Base-by-base conservation (phyloP, 768 basidiomycete species). In the Naganishia kalamii region DNA sequence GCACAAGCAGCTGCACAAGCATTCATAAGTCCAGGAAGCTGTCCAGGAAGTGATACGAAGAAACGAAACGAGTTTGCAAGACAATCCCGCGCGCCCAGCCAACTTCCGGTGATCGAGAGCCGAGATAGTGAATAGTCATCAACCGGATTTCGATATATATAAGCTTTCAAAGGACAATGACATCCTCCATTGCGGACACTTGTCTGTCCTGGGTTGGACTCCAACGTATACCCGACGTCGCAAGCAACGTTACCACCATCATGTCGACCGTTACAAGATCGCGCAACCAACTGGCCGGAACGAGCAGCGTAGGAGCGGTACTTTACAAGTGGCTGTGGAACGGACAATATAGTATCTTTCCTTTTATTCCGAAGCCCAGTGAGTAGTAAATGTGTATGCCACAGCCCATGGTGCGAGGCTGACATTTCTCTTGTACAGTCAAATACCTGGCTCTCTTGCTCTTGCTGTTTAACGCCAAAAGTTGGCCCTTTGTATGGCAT, bases 401-500 rank as follows among this genome's bases (percentile, higher is more conserved):
- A 27, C 29, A 30, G 4, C 37, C 40, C 7, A n/a, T 27, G 11
- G 25, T 15, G 25, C 3, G n/a, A 3, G 41, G 21, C 35, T 11
- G 4, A 44, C 30, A 37, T 25, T 23, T 19, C 41, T 3, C 30
- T 19, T 46, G 2, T 30, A 23, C 35, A 68, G 66, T 68, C 30
- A 63, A 62, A 32, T 51, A 63, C 62, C 35, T 68, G 3, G 57
- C 60, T 19, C 44, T 68, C 19, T 17, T 64, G 21, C 54, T 68
- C 1, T 64, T 68, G 23, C 27, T 63, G 17, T 43, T 68, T 1
- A 68, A 68, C 37, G 62, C 49, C 27, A 68, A 63, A 29, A 59
- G 51, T 27, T 68, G 66, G 66, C 66, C 66, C 4, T 60, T 68
- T 35, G 54, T 63, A 6, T 68, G 66, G 66, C 66, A 68, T 51